Conservation (phyloP, 305 asterid genomes). For the Striga hermonthica region DNA sequence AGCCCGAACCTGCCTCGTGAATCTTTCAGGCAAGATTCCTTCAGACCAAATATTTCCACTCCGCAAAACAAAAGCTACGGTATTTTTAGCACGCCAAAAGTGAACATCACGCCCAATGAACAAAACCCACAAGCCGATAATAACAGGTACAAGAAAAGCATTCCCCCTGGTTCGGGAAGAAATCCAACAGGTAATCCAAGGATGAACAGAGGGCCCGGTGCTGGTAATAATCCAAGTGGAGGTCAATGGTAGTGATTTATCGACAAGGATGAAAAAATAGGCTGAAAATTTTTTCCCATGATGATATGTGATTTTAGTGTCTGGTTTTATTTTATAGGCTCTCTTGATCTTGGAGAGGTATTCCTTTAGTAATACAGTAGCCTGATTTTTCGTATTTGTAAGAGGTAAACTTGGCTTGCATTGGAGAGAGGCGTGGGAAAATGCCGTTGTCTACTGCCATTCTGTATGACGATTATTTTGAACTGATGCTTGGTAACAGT, state of each 20-base stretch:
- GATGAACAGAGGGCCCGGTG: conserved; percentile 32
- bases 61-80: conserved; percentile 53
- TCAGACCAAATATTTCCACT: conserved; percentile 30
- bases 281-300: conserved; percentile 21
- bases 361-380: conserved; percentile 22
- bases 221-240: conserved; percentile 21
- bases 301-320: conserved; percentile 24
- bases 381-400: neutral
- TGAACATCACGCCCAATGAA: conserved; percentile 26
- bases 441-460: neutral
- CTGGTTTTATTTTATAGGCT: conserved; percentile 1
- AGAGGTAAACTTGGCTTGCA: neutral
- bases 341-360: conserved; percentile 16
- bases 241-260: conserved; percentile 31
- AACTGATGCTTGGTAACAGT: neutral
- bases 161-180: conserved; percentile 38
- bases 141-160: conserved; percentile 59
- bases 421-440: conserved; percentile 1
- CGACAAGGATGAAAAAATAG: conserved; percentile 32
- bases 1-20: conserved; percentile 31
- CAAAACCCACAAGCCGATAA: conserved; percentile 32
- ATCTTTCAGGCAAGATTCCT: conserved; percentile 34
- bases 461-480: neutral
- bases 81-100: conserved; percentile 39
- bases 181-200: conserved; percentile 34